Conservation (phyloP, 805 yeast species). For the Cephaloascus fragrans region DNA sequence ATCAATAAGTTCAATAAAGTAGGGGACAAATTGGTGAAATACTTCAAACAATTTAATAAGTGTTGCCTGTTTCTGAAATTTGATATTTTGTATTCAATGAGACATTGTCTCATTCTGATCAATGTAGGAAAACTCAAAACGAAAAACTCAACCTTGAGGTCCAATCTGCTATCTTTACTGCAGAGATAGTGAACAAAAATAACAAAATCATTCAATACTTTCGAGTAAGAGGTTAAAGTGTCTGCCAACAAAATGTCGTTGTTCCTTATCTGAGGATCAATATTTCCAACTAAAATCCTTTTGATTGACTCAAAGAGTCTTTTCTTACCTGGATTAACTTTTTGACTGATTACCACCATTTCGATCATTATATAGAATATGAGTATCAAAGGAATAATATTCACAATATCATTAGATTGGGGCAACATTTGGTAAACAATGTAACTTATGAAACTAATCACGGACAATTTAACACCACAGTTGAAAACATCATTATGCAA, state of each 20-base stretch:
- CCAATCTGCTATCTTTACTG: constrained; percentile 3
- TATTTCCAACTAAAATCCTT: constrained; percentile 48
- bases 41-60: constrained; percentile 66
- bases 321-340: constrained; percentile 21
- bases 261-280: constrained; percentile 51
- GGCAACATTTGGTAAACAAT: constrained; percentile 10
- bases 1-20: constrained; percentile 10
- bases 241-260: constrained; percentile 82
- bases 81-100: constrained; percentile 50
- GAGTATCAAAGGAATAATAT: constrained; percentile 28
- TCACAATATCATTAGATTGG: constrained; percentile 12
- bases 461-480: constrained; percentile 17
- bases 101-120: constrained; percentile 79
- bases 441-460: constrained; percentile 14
- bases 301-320: constrained; percentile 39
- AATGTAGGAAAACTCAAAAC: constrained; percentile 47
- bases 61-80: constrained; percentile 38
- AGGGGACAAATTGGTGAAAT: constrained; percentile 51
- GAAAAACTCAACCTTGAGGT: constrained; percentile 21
- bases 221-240: constrained; percentile 72
- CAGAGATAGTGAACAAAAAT: constrained; percentile 36
- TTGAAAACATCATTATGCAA: constrained; percentile 23
- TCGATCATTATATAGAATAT: constrained; percentile 20
- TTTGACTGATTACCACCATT: constrained; percentile 22
- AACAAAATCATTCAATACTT: constrained; percentile 63